Evolutionary conservation across 768 basidiomycete species (phyloP), one percentile per base, ranked within the genome.

Genomic region (Suillus americanus): DNA sequence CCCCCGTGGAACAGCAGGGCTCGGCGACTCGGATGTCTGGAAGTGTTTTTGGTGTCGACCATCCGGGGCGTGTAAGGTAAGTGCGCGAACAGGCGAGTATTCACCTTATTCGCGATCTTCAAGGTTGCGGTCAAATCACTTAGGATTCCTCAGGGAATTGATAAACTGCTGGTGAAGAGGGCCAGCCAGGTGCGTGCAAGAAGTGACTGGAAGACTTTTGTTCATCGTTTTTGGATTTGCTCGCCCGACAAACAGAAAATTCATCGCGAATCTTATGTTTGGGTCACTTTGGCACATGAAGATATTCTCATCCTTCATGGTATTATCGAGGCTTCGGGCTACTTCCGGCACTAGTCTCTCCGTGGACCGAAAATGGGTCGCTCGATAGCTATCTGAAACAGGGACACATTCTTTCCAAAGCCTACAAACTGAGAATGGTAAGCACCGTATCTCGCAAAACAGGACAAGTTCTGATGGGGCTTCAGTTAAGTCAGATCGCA

Each of bases 291-390:
- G n/a, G 33, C 53, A 30, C 72, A 73, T 60, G 53, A 60, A 9
- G 56, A 69, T 38, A 60, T 74, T 13, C 53, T 74, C 12, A 65
- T 55, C 1, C 55, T 73, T 10, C 57, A 64, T 62, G 73, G 73
- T 5, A 50, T 68, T 18, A 60, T 59, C 13, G 38, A 5, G 67
- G 61, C 16, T 74, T 72, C 64, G 73, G 73, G 18, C 64, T 41
- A 9, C 65, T 71, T 38, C 60, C 60, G 7, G 66, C 73, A 7
- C 13, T 73, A 53, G 67, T 75, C 40, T 70, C 72, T 60, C 71
- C 70, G 3, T 77, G 69, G 70, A 70, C 71, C 62, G 48, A 59
- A 30, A 77, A 73, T 2, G 76, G 77, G 9, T 71, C 78, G 56
- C 62, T 81, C 5, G 53, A 63, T 37, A 64, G 67, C 20, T 80